Conservation (phyloP, 768 basidiomycete genomes). For the Boletales sp. region DNA sequence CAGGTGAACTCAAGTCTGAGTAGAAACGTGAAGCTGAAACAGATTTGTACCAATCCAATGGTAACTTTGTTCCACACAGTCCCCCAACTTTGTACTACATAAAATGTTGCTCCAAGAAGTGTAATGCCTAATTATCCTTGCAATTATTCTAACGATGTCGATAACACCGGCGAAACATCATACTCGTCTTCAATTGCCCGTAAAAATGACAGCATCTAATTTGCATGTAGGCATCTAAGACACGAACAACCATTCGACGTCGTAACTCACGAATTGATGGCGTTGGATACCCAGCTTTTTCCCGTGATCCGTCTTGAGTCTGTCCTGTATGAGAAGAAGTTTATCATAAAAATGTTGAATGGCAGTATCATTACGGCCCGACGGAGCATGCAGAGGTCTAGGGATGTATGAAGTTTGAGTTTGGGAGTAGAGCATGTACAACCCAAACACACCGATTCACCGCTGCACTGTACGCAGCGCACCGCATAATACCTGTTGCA, state of each 20-base stretch:
- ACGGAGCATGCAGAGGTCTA: conserved; percentile 44
- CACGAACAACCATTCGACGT: no score
- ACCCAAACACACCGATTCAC: conserved; percentile 42
- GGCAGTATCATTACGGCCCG: conserved; percentile 52
- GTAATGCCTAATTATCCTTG: not conserved
- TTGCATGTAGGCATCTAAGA: conserved; percentile 4
- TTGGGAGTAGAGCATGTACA: no score
- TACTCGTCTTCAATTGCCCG: conserved; percentile 55
- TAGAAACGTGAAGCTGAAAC: no score
- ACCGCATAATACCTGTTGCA: conserved; percentile 56
- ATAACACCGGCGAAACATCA: conserved; percentile 7
- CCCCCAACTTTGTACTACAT: no score
- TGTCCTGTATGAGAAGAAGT: conserved; percentile 65
- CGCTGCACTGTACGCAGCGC: conserved; percentile 58
- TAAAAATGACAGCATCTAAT: conserved; percentile 64
- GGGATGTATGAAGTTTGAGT: not conserved
- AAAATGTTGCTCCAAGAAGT: no score
- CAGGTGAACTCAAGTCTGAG: no score
- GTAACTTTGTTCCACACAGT: no score
- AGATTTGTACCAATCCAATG: no score
- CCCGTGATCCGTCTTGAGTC: conserved; percentile 76
- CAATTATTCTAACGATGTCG: no score
- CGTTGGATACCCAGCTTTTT: conserved; percentile 63
- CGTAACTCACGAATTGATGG: conserved; percentile 61
- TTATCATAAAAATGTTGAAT: conserved; percentile 88